Evolutionary conservation across 1,284 basidiomycete species (phyloP).

Genomic region (Puccinia brachypodii): DNA sequence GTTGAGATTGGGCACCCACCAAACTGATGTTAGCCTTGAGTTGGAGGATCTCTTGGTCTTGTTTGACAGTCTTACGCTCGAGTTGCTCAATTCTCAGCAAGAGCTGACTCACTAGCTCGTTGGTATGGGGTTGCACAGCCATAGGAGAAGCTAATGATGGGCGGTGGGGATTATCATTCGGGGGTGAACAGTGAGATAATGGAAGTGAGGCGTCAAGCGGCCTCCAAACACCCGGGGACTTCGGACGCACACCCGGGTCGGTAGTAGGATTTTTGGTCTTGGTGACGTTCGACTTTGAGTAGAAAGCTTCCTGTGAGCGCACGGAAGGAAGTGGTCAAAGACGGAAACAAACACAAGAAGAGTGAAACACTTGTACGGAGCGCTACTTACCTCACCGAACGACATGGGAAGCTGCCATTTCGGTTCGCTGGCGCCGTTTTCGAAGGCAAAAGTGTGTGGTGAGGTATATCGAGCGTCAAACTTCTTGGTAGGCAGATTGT

Average conservation of each 20-base stretch:
- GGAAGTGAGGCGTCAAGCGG: constrained; percentile 12
- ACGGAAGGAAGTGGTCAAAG: neutral
- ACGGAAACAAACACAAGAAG: neutral
- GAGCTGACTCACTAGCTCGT: constrained; percentile 39
- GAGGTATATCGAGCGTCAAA: constrained; percentile 4
- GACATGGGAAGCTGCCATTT: constrained; percentile 41
- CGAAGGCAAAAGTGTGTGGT: constrained; percentile 4
- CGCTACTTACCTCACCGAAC: constrained; percentile 40
- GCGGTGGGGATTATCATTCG: neutral
- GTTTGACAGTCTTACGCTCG: constrained; percentile 37
- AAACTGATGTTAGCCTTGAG: constrained; percentile 34
- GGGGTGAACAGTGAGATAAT: constrained; percentile 10
- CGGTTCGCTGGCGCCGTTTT: neutral
- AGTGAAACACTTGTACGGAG: neutral
- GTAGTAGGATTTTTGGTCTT: constrained; percentile 12
- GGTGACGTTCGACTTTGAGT: constrained; percentile 48
- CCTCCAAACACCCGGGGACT: constrained; percentile 41
- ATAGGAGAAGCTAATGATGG: constrained; percentile 41
- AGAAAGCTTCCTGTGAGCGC: constrained; percentile 40
- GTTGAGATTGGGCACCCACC: constrained; percentile 20
- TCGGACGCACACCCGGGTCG: neutral
- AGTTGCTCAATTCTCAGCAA: constrained; percentile 42
- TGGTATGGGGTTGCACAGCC: constrained; percentile 14
- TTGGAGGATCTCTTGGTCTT: constrained; percentile 39
- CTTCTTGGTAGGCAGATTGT: constrained; percentile 21